Evolutionary conservation across 129 eudicot genomes (phyloP).

Genomic region (Solidago caesia): DNA sequence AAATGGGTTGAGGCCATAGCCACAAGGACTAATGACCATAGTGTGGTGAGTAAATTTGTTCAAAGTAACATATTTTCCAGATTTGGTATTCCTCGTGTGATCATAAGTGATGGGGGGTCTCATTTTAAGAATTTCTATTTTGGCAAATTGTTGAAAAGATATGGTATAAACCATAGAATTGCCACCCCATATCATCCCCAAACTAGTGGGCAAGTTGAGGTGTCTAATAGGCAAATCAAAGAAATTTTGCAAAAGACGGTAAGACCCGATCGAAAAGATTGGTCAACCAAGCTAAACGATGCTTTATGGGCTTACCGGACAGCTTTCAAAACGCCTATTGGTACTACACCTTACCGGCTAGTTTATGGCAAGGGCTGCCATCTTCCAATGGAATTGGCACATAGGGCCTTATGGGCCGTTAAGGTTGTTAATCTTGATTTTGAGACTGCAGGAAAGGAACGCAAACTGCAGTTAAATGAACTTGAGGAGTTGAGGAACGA

Average conservation of each 20-base stretch:
- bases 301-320: neutral
- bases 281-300: neutral
- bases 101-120: constrained; percentile 8
- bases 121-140: neutral
- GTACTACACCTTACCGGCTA: neutral
- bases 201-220: neutral
- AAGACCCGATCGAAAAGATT: neutral
- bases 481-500: neutral
- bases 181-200: neutral
- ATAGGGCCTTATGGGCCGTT: neutral
- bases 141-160: neutral
- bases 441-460: neutral
- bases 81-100: neutral
- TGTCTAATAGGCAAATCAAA: neutral
- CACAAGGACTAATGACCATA: neutral
- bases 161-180: neutral
- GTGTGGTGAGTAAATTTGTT: neutral
- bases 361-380: neutral
- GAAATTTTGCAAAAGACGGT: neutral
- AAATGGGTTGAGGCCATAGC: neutral
- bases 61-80: neutral
- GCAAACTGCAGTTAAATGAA: neutral
- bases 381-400: neutral
- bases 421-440: neutral
- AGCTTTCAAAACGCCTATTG: neutral